A percentile compares a stretch with the other conserved stretches of the same genome.
Evolutionary conservation across 1,284 basidiomycete species (phyloP).

Genomic region (Phlebopus sp.): DNA sequence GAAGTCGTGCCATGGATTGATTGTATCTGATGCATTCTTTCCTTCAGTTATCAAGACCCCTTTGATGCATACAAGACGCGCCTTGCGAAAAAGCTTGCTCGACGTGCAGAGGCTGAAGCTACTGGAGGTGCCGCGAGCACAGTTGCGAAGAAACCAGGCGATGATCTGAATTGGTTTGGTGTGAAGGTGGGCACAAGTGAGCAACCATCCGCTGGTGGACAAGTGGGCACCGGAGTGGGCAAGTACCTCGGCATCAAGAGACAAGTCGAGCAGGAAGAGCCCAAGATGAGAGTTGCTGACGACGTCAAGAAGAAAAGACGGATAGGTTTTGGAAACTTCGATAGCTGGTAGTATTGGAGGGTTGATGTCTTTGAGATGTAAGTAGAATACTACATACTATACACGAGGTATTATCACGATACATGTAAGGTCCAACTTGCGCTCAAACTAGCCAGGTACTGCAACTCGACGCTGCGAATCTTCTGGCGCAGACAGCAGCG

Average conservation of each 20-base stretch:
- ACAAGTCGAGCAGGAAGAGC: slow-evolving; percentile 31
- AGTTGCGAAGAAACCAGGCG: slow-evolving; percentile 46
- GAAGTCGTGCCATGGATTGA: slow-evolving; percentile 4
- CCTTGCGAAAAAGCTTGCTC: slow-evolving; percentile 70
- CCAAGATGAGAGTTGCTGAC: slow-evolving; percentile 3
- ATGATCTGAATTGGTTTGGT: slow-evolving; percentile 84
- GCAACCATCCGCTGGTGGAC: slow-evolving; percentile 28
- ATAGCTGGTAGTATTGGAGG: slow-evolving; percentile 53
- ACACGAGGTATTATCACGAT: slow-evolving; percentile 7
- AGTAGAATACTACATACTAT: slow-evolving; percentile 12
- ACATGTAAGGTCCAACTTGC: too few relatives aligned
- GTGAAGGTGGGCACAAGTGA: slow-evolving; percentile 59
- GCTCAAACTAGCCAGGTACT: slow-evolving; percentile 19
- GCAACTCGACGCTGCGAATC: slow-evolving; percentile 15
- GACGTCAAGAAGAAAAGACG: slow-evolving; percentile 54
- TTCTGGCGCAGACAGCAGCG: not conserved
- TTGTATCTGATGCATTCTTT: not conserved
- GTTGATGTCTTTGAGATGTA: slow-evolving; percentile 1
- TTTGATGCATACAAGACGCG: slow-evolving; percentile 82
- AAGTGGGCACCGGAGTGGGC: slow-evolving; percentile 42
- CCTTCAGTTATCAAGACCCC: slow-evolving; percentile 72
- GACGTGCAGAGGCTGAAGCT: slow-evolving; percentile 56
- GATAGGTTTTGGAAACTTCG: slow-evolving; percentile 79
- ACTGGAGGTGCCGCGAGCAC: slow-evolving; percentile 25
- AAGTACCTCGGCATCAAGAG: slow-evolving; percentile 66